phyloP scores from a whole-genome alignment of 768 basidiomycete species.

The Dacryopinax spathularia region DNA sequence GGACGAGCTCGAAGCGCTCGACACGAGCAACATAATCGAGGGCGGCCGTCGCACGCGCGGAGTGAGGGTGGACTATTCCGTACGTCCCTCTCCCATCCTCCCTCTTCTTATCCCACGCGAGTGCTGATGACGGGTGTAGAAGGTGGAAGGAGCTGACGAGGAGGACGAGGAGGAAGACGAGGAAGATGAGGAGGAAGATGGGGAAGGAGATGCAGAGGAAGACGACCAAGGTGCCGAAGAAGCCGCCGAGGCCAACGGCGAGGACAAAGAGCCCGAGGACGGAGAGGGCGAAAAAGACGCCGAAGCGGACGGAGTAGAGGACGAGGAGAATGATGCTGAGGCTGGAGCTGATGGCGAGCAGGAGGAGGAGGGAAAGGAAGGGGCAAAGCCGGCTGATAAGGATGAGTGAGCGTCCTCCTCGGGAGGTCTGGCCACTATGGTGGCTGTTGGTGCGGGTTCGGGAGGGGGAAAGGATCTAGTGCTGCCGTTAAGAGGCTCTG shows the following conservation, averaged over 20 bases:
- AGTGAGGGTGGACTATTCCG: not conserved
- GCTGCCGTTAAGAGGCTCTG: too few relatives aligned
- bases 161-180: not conserved
- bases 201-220: not conserved
- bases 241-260: too few relatives aligned
- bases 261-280: not conserved
- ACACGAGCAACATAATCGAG: not conserved
- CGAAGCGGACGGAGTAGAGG: not conserved
- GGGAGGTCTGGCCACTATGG: too few relatives aligned
- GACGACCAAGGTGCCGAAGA: not conserved
- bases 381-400: not conserved
- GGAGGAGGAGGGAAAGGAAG: not conserved
- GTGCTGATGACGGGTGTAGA: not conserved
- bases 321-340: not conserved
- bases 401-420: too few relatives aligned
- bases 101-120: not conserved
- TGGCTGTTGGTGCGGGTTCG: too few relatives aligned
- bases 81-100: not conserved
- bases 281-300: not conserved
- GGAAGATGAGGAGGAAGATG: not conserved
- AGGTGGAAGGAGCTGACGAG: not conserved
- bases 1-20: not conserved
- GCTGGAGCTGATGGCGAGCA: not conserved
- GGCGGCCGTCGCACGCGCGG: not conserved
- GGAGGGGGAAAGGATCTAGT: too few relatives aligned